Evolutionary conservation across 257 asterid genomes (phyloP), one percentile per base, ranked within the genome.

Genomic region (Echium plantagineum): DNA sequence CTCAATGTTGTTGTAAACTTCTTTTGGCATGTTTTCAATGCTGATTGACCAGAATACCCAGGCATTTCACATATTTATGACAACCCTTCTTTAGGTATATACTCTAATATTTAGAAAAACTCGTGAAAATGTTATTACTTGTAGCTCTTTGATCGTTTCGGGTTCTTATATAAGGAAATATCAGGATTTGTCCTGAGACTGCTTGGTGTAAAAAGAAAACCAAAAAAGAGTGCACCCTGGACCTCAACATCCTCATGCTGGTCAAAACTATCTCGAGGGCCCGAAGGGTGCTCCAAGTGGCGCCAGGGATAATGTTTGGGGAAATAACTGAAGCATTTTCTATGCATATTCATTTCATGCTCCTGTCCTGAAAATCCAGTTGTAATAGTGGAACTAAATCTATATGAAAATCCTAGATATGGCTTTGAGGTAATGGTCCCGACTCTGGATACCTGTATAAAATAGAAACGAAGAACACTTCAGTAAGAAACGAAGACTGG

Each of bases 1-100:
- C 5, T 9, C 6, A 63, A 78, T 66, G 96, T 95, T 31, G 94
- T 82, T 6, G 94, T 89, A 54, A 84, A 56, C 68, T 89, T 85
- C 81, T 89, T 89, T 85, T 30, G 94, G 96, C 48, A 82, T 95
- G 51, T 32, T 89, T 49, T 85, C 96, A 54, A 72, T 89, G 66
- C 59, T 89, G 80, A 82, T 83, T 17, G 94, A 89, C 83, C 96
- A 89, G 74, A 89, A 89, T 66, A 86, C 96, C 24, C 95, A 89
- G 72, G 95, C 96, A 7, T 85, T 89, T 75, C 95, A 89, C 66
- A 71, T 85, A 95, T 85, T 89, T 70, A 89, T 86, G 85, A 31
- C 78, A 28, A 89, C 94, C 69, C 88, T 85, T 70, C 72, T 67
- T 30, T 67, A 67, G 72, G 72, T 67, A 61, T 18, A 5, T n/a